Conservation (phyloP, 345 rosid species). For the Salix dunnii region DNA sequence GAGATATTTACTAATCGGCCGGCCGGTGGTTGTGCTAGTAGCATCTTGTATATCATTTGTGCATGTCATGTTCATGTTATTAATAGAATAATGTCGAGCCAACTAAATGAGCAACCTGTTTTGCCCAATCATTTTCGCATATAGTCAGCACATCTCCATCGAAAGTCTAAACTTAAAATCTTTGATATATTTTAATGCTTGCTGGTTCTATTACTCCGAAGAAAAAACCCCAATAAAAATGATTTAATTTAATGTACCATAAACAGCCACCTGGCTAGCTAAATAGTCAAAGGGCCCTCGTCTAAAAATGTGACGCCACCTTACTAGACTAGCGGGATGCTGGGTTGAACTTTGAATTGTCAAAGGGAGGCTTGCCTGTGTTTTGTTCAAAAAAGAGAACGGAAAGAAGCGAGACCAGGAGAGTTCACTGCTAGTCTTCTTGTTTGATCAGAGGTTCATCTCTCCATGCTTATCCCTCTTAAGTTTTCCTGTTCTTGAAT, state of each 20-base stretch:
- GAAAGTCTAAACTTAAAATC: too few species aligned
- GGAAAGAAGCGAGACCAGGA: not conserved
- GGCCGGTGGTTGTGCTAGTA: not conserved
- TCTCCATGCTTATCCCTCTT: not conserved
- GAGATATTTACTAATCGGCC: not conserved
- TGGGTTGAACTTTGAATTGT: not conserved
- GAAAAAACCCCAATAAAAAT: not conserved
- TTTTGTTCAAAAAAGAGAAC: not conserved
- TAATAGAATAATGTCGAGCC: not conserved
- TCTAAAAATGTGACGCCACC: not conserved
- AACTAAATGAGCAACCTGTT: not conserved
- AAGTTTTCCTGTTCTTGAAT: not conserved
- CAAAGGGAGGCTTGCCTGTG: not conserved
- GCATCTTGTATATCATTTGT: not conserved
- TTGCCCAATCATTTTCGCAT: not conserved
- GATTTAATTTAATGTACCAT: too few species aligned
- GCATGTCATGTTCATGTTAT: not conserved
- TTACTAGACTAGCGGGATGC: not conserved
- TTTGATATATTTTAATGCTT: too few species aligned
- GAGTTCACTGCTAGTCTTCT: not conserved
- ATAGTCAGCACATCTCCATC: too few species aligned
- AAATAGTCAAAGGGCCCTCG: not conserved
- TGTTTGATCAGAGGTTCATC: not conserved
- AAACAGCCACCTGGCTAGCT: not conserved
- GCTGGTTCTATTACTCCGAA: accelerated